Percentiles rank a stretch among this genome's conserved stretches.
These are phyloP conservation scores for Pneumocystis wakefieldiae DNA, from an alignment of 1,139 yeast genomes.

Conservation along the genomic window DNA sequence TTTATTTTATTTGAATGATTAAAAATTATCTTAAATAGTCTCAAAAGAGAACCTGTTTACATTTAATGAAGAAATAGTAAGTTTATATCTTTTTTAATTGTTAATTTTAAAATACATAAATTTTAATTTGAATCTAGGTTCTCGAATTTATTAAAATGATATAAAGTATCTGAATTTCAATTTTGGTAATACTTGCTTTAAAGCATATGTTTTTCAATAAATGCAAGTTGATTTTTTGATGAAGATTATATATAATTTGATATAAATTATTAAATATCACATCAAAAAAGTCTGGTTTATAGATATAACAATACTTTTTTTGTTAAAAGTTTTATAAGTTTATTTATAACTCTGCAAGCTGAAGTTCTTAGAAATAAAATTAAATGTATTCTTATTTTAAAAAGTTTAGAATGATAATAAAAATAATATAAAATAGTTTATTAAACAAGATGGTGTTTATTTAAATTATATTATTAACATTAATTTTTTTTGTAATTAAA, in stretches of 20 bases:
- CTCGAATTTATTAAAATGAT: background rate
- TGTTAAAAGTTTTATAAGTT: background rate
- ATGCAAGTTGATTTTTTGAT: background rate
- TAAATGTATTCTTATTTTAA: background rate
- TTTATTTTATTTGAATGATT: background rate
- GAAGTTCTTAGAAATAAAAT: background rate
- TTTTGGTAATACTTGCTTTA: background rate
- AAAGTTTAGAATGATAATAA: background rate
- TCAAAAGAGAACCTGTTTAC: background rate
- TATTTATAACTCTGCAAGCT: background rate
- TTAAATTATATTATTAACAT: background rate
- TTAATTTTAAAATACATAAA: background rate
- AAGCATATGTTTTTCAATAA: too few relatives aligned
- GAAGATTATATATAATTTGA: background rate
- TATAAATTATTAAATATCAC: background rate
- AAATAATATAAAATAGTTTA: background rate
- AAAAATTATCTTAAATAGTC: background rate
- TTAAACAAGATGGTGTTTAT: background rate
- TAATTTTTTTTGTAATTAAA: background rate
- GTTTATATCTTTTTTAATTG: background rate
- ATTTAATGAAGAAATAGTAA: background rate
- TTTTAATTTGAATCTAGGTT: background rate
- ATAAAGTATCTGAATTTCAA: background rate
- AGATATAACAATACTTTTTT: background rate
- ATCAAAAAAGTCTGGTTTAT: background rate